Evolutionary conservation across 306 rosid species (phyloP).

Genomic region (Astragalus glycyphyllos): DNA sequence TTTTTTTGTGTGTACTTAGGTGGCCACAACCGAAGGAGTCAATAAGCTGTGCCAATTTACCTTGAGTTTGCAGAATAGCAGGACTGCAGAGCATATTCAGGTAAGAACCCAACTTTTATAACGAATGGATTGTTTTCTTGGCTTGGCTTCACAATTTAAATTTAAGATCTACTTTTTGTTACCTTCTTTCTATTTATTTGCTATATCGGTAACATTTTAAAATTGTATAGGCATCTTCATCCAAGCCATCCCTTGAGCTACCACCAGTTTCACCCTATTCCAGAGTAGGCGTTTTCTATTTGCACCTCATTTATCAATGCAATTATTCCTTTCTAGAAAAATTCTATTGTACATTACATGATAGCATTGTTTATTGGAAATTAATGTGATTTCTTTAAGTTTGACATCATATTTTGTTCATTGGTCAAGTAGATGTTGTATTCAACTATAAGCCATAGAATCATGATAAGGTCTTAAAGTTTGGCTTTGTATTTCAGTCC

Average conservation of each 20-base stretch:
- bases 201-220: constrained; percentile 4
- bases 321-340: constrained; percentile 15
- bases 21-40: constrained; percentile 60
- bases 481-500: constrained; percentile 1
- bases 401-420: constrained; percentile 16
- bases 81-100: constrained; percentile 54
- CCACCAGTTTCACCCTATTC: constrained; percentile 65
- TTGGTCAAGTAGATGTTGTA: constrained; percentile 24
- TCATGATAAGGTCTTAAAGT: background rate
- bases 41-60: background rate
- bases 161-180: background rate
- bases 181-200: constrained; percentile 35
- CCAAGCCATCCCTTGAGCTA: constrained; percentile 56
- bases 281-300: constrained; percentile 44
- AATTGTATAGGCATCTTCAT: constrained; percentile 61
- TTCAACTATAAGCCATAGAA: constrained; percentile 7
- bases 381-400: background rate
- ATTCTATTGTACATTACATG: constrained; percentile 9
- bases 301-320: background rate
- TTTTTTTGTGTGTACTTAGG: constrained; percentile 53
- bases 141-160: constrained; percentile 27
- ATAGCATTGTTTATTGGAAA: constrained; percentile 28
- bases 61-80: background rate
- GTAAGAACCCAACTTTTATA: constrained; percentile 47
- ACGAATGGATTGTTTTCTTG: background rate